Conservation (phyloP, 768 basidiomycete species). For the Kwoniella pini region DNA sequence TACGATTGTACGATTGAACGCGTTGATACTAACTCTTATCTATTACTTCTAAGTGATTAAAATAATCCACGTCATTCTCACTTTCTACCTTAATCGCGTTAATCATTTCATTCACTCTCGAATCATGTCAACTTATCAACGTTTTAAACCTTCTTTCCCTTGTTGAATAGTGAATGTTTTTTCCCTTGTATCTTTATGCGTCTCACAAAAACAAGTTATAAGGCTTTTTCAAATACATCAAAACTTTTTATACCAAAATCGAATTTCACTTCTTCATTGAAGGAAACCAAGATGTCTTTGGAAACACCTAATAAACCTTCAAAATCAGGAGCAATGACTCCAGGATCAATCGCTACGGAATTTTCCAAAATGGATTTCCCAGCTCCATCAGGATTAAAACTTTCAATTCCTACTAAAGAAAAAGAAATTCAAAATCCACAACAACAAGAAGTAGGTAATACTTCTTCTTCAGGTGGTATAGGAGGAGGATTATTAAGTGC, state of each 20-base stretch:
- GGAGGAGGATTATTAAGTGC: neutral
- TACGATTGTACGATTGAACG: too few species aligned
- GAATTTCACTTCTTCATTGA: neutral
- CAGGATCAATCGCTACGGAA: slow-evolving; percentile 46
- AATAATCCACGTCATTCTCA: neutral
- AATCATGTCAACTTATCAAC: neutral
- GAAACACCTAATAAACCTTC: slow-evolving; percentile 24
- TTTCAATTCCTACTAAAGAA: slow-evolving; percentile 22
- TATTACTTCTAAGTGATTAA: too few species aligned
- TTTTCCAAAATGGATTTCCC: slow-evolving; percentile 51
- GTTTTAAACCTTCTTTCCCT: neutral
- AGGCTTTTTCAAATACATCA: slow-evolving; percentile 13
- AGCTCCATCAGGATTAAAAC: slow-evolving; percentile 35
- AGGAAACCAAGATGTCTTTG: slow-evolving; percentile 28
- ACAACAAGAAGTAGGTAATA: too few species aligned
- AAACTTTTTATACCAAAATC: neutral
- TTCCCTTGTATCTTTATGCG: slow-evolving; percentile 8
- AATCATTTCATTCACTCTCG: neutral
- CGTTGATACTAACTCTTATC: neutral
- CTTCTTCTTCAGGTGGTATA: neutral
- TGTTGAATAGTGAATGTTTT: too few species aligned
- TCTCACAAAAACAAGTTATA: slow-evolving; percentile 6
- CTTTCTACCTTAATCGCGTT: neutral
- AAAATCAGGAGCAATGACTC: slow-evolving; percentile 34
- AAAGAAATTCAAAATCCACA: too few species aligned